phyloP scores from a whole-genome alignment of 2,329 filamentous ascomycete genomes.

The Trichoderma polysporum region DNA sequence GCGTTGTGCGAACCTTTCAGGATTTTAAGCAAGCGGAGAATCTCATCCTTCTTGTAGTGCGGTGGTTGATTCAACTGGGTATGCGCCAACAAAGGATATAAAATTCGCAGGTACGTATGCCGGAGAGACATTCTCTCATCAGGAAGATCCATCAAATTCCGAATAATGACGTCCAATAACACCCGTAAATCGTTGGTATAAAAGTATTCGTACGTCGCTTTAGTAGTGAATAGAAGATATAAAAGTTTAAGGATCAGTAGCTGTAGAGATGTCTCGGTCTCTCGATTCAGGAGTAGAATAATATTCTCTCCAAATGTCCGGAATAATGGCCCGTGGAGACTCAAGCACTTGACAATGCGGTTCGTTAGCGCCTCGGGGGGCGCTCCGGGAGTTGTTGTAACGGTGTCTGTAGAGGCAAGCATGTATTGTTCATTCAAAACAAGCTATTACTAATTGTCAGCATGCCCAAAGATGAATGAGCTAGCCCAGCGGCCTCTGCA shows the following conservation, averaged over 20 bases:
- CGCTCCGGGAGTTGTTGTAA: slow-evolving; percentile 38
- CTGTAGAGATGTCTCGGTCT: slow-evolving; percentile 91
- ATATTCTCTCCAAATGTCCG: slow-evolving; percentile 98
- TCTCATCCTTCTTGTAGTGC: slow-evolving; percentile 88
- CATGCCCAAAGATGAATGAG: not conserved
- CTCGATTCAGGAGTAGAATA: slow-evolving; percentile 89
- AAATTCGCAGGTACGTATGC: slow-evolving; percentile 90
- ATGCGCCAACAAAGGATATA: slow-evolving; percentile 86
- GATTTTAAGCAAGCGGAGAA: slow-evolving; percentile 72
- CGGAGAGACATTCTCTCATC: slow-evolving; percentile 75
- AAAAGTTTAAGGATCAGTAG: slow-evolving; percentile 94
- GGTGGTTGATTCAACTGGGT: slow-evolving; percentile 85
- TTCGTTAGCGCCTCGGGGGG: slow-evolving; percentile 69
- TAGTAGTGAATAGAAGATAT: slow-evolving; percentile 92
- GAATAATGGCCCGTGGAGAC: slow-evolving; percentile 74
- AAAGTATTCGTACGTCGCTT: slow-evolving; percentile 93
- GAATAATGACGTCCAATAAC: slow-evolving; percentile 90
- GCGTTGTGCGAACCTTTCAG: slow-evolving; percentile 63
- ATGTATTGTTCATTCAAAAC: slow-evolving; percentile 99
- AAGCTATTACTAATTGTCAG: slow-evolving; percentile 54
- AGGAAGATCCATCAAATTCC: slow-evolving; percentile 93
- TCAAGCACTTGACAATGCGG: slow-evolving; percentile 87
- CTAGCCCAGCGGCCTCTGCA: not conserved
- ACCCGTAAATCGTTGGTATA: slow-evolving; percentile 97
- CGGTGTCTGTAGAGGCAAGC: slow-evolving; percentile 64